Evolutionary conservation across 257 asterid species (phyloP), one percentile per base, ranked within the genome.

Genomic region (Capsicum pubescens): DNA sequence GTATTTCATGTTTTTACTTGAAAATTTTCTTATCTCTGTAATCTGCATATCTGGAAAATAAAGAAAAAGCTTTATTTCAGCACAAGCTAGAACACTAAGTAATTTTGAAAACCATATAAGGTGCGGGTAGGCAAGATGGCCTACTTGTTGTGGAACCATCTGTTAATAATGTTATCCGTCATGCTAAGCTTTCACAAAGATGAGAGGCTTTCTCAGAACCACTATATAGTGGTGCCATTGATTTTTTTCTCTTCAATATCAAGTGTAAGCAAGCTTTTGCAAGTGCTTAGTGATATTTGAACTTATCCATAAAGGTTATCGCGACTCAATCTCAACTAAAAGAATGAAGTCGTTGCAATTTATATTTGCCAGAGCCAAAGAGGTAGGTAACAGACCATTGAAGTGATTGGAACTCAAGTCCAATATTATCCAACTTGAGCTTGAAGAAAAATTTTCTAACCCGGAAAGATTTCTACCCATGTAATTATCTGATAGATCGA

Each of bases 221-320:
- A 39, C 44, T 54, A 74, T 21, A 86, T 85, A 48, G 84, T 54
- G 12, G 16, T 36, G 48, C 87, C 86, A 13, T 82, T 63, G 2
- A 86, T 36, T 68, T 56, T 61, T 68, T 85, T 86, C 57, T 82
- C 83, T 26, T 88, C 90, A 59, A 59, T 84, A 69, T 88, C 87
- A 81, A 88, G 86, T 1, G 78, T 76, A 42, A 80, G 4, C 67
- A 85, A 32, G 46, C 54, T 32, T 8, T 50, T 83, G 81, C 82
- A 59, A 14, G 39, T 77, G 67, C 44, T 5, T 7, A 55, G 12
- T 9, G 88, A 70, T 48, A 1, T 3, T 21, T 85, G 83, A 82
- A 88, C 83, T 84, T 77, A 79, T 59, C 83, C 88, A 8, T 48
- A 70, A 36, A 84, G 80, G 67, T 56, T 72, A 58, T 88, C 85